These are phyloP conservation scores for Aspergillus sergii DNA, from an alignment of 2,329 filamentous ascomycete genomes.

Conservation along the genomic window DNA sequence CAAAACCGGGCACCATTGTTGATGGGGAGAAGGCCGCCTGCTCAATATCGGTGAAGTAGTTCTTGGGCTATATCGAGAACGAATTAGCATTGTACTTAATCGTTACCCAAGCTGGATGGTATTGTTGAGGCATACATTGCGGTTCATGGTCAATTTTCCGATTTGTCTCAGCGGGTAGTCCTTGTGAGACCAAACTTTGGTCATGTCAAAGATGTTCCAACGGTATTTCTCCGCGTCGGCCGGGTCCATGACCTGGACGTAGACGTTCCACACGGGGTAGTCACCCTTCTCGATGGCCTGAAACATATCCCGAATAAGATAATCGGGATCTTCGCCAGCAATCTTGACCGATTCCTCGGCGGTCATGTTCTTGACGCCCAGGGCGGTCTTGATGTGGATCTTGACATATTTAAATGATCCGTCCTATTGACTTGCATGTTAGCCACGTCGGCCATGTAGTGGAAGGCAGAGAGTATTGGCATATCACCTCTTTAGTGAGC, in stretches of 20 bases:
- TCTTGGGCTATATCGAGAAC: constrained; percentile 40
- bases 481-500: constrained; percentile 54
- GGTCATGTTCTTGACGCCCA: constrained; percentile 54
- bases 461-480: neutral
- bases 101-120: neutral
- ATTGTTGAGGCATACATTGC: constrained; percentile 54
- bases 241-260: constrained; percentile 73
- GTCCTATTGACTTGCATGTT: constrained; percentile 36
- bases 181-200: constrained; percentile 81
- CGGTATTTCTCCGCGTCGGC: constrained; percentile 72
- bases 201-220: constrained; percentile 81
- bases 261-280: constrained; percentile 76
- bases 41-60: constrained; percentile 69
- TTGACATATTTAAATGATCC: constrained; percentile 65
- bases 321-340: constrained; percentile 73
- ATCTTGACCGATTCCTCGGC: constrained; percentile 72
- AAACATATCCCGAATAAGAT: constrained; percentile 73
- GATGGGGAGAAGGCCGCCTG: constrained; percentile 68
- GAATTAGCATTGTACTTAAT: neutral
- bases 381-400: constrained; percentile 49
- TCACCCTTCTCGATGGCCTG: constrained; percentile 71
- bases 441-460: neutral
- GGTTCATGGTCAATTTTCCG: constrained; percentile 75
- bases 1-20: constrained; percentile 65
- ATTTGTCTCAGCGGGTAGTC: constrained; percentile 73